Evolutionary conservation across 495 filamentous ascomycete species (phyloP), one percentile per base, ranked within the genome.

Genomic region (Hypoxylon rickii): DNA sequence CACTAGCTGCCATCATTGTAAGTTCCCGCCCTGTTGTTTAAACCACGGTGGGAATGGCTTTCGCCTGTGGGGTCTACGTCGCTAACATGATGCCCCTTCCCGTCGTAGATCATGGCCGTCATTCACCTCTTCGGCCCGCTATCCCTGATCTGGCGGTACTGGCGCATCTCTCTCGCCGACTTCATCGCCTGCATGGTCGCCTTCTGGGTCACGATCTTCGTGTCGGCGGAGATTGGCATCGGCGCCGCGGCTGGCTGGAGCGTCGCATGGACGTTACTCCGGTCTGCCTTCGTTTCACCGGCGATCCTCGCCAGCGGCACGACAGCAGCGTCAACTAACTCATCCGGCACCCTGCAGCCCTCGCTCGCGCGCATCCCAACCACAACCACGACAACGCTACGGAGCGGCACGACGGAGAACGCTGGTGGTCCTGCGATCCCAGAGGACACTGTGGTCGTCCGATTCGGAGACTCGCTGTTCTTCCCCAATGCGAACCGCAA

Each of bases 201-300:
- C 11, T 74, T 79, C 50, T 79, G 73, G 69, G 67, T 79, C 8
- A 76, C 76, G 8, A 67, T 81, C 42, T 79, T 79, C 58, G 74
- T 76, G 11, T 71, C 67, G n/a, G 75, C 76, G 10, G 75, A 77
- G 43, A 66, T 71, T 17, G 78, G 76, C 42, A 77, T 81, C 44
- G 77, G 56, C n/a, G 61, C 69, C 21, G 70, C 76, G 0, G 73
- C 76, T 1, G 78, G 74, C 7, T 75, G 75, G 67, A 74, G 74
- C 59, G 69, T 80, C 12, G 65, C 70, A 40, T 79, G 72, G 58
- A 63, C 70, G 16, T 63, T 77, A 11, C 73, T 77, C 13, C 76
- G 75, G 1, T 73, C 70, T 11, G 72, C 73, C 1, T 80, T 76
- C 49, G 68, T 66, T 5, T 67, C 51, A 2, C 47, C 70, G 4